These are phyloP conservation scores for Ceratocystis huliohia DNA, from an alignment of 2,329 filamentous ascomycete species.

Conservation along the genomic window DNA sequence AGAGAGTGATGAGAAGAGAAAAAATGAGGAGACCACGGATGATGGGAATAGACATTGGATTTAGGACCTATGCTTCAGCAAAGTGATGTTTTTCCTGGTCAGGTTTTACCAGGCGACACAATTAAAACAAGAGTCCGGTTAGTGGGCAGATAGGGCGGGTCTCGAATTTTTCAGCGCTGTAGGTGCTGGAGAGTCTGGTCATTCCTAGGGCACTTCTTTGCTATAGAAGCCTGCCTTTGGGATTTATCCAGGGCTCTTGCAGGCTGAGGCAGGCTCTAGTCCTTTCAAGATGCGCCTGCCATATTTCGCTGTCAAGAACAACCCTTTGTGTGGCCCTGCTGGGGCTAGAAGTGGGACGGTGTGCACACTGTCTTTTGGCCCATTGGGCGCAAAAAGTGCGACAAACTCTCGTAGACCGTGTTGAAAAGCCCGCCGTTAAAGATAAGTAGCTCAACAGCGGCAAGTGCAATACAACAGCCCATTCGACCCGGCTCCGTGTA, in stretches of 20 bases:
- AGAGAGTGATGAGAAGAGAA: constrained; percentile 14
- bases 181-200: neutral
- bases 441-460: neutral
- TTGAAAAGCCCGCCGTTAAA: neutral
- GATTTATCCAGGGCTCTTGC: neutral
- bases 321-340: constrained; percentile 19
- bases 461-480: neutral
- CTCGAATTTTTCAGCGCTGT: constrained; percentile 1
- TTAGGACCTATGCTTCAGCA: neutral
- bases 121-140: neutral
- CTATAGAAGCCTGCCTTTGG: neutral
- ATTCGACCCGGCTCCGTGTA: neutral
- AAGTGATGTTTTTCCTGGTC: constrained; percentile 2
- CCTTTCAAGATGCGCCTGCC: constrained; percentile 16
- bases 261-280: neutral
- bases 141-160: constrained; percentile 8
- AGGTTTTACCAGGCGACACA: neutral
- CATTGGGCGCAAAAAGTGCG: constrained; percentile 22
- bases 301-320: constrained; percentile 14
- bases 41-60: constrained; percentile 4
- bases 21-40: constrained; percentile 18
- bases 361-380: constrained; percentile 19
- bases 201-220: neutral
- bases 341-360: constrained; percentile 17
- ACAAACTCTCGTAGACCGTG: constrained; percentile 10